Base-by-base conservation (phyloP, 768 basidiomycete genomes). In the Exidia glandulosa region DNA sequence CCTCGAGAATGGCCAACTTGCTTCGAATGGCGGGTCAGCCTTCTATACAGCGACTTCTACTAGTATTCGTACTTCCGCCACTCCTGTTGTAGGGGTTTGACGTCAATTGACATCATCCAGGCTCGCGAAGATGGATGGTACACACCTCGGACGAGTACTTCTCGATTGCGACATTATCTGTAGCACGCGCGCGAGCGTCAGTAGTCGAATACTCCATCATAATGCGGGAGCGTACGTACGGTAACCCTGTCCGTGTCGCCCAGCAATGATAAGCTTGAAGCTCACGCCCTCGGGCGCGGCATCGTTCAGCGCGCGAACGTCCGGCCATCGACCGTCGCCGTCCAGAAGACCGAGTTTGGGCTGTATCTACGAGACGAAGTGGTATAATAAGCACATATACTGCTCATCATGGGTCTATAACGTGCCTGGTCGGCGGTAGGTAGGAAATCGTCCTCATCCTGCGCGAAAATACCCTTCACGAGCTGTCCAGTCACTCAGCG, bases 161-260 rank as follows among this genome's bases (percentile, higher is more conserved):
- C 6, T 23, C 50, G 25, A 54, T 54, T 6, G 50, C 50, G 30
- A 54, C 50, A 19, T 54, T 54, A 27, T 54, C 41, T 45, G 10
- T 37, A 37, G 36, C 19, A 12, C 10, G 2, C 41, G 23, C 16
- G 23, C 16, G 16, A 19, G 23, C 30, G 19, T 9, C 31, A 60
- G 19, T 14, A 14, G 31, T 27, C 9, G 36, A 27, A 23, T 3
- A 32, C 23, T 36, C 9, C 57, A 31, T 37, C 19, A 61, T 10
- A 33, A 34, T 47, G 48, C 12, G 57, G 16, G n/a, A n/a, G n/a
- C n/a, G 50, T 33, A 65, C 85, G 64, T 69, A 88, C 87, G 87
- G 65, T 77, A 81, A 59, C 87, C 88, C 69, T 90, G 74, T 1
- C 88, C 88, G 62, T 91, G 88, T 63, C 88, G 75, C 2, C 79